Base-by-base conservation (phyloP, 352 stramenopile genomes). In the Phytophthora macrochlamydospora region DNA sequence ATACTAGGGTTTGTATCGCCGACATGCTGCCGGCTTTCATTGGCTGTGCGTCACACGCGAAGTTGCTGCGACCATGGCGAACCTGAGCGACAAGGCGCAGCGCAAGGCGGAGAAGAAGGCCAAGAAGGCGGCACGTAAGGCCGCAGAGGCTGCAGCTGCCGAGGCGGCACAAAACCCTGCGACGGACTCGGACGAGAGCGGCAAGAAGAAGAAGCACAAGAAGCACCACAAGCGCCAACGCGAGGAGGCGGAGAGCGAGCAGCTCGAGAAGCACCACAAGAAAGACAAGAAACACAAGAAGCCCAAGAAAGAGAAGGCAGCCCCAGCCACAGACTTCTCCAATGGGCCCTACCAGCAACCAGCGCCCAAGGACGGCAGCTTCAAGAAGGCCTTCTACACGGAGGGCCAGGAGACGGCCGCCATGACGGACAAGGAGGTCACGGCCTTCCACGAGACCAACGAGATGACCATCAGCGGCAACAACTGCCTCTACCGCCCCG, bases 321-420 rank as follows among this genome's bases (percentile, higher is more conserved):
- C 29, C 1, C 51, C 64, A 2, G 69, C 57, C 9, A 76, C 76
- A 8, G 83, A 93, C 62, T 93, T 93, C 55, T 86, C 78, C 46
- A 80, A 71, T 51, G 85, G 83, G 2, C 85, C 85, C 60, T 95
- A 81, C 79, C 82, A 93, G 71, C 89, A 94, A 61, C 73, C 80
- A 11, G 43, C 80, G 8, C 65, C 87, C 14, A 74, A 59, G 46
- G 85, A 91, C 53, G 83, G 85, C 54, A 88, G 73, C 66, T 95
- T 94, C 67, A 85, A 85, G 51, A 95, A 96, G 78, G 62, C 85
- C 18, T 95, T 95, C 61, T 97, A 97, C 76, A 78, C 78, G 32
- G 86, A 95, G 51, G 86, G 79, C 66, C 69, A 77, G 53, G 73
- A 84, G 38, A 91, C 84, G 2, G 83, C 59, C 60, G 90, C 78